Conservation (phyloP, 495 filamentous ascomycete genomes). For the Hypoxylon trugodes region DNA sequence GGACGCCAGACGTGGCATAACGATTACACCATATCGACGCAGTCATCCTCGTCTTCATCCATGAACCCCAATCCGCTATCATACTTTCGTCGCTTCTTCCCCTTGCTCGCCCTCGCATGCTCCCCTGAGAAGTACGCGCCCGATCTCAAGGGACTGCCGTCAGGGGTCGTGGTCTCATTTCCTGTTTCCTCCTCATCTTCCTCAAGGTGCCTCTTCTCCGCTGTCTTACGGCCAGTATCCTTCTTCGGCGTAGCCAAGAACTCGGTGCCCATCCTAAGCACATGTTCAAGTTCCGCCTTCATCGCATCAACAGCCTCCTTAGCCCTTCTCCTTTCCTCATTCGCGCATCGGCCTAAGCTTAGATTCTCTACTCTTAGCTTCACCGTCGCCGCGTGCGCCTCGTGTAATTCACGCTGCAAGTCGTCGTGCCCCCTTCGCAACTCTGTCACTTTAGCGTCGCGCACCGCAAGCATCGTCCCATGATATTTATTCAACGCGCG, state of each 20-base stretch:
- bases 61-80: conserved; percentile 71
- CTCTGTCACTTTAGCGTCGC: conserved; percentile 54
- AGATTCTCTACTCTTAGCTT: conserved; percentile 50
- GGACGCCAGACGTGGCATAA: background rate
- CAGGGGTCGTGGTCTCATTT: conserved; percentile 18
- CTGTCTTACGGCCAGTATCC: conserved; percentile 7
- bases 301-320: conserved; percentile 62
- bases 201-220: background rate
- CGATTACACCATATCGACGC: conserved; percentile 23
- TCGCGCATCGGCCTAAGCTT: conserved; percentile 39
- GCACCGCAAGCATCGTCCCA: conserved; percentile 50
- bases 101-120: conserved; percentile 41
- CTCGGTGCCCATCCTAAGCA: conserved; percentile 48
- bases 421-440: conserved; percentile 50
- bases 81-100: conserved; percentile 58
- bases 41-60: conserved; percentile 64
- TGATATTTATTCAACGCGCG: conserved; percentile 44
- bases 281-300: conserved; percentile 53
- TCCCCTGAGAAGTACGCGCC: conserved; percentile 44
- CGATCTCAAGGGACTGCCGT: conserved; percentile 19
- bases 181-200: background rate
- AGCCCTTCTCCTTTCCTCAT: conserved; percentile 55
- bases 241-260: conserved; percentile 39
- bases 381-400: conserved; percentile 49
- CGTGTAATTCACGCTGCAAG: conserved; percentile 46